These are phyloP conservation scores for Gryganskiella cystojenkinii DNA, from an alignment of 192 early-diverging fungal genomes.

Conservation along the genomic window DNA sequence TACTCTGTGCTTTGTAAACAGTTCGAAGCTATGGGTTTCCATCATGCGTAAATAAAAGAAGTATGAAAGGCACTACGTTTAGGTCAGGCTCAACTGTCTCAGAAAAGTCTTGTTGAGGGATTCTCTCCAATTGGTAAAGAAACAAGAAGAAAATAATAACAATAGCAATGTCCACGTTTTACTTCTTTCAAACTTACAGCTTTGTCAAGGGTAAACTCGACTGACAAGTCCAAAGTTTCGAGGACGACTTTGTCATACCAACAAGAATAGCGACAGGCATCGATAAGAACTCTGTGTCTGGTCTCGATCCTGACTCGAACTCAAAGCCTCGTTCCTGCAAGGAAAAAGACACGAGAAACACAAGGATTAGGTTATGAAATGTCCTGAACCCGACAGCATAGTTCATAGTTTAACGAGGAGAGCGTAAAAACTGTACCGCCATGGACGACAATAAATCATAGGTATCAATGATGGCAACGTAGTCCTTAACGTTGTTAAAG, in stretches of 20 bases:
- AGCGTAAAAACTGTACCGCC: constrained; percentile 21
- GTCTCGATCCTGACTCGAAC: constrained; percentile 11
- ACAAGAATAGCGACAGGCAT: constrained; percentile 51
- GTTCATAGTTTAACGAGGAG: neutral
- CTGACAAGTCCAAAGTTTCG: constrained; percentile 49
- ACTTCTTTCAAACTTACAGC: constrained; percentile 35
- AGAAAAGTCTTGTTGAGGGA: neutral
- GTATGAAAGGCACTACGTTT: neutral
- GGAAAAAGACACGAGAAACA: neutral
- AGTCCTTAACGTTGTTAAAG: constrained; percentile 50
- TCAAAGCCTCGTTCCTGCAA: constrained; percentile 38
- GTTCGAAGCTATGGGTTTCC: constrained; percentile 26
- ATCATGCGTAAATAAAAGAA: constrained; percentile 10
- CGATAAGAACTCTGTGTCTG: constrained; percentile 27
- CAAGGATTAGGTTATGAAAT: neutral
- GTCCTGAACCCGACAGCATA: neutral
- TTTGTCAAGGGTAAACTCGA: constrained; percentile 32
- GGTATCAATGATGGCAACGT: constrained; percentile 62
- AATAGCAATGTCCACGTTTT: too few relatives aligned
- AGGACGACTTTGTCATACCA: constrained; percentile 48
- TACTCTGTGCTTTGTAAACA: constrained; percentile 53
- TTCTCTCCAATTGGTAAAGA: neutral
- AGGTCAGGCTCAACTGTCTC: neutral
- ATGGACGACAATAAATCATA: constrained; percentile 60
- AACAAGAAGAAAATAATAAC: constrained; percentile 1